These are phyloP conservation scores for Cercis canadensis DNA, from an alignment of 306 rosid species.

Conservation along the genomic window DNA sequence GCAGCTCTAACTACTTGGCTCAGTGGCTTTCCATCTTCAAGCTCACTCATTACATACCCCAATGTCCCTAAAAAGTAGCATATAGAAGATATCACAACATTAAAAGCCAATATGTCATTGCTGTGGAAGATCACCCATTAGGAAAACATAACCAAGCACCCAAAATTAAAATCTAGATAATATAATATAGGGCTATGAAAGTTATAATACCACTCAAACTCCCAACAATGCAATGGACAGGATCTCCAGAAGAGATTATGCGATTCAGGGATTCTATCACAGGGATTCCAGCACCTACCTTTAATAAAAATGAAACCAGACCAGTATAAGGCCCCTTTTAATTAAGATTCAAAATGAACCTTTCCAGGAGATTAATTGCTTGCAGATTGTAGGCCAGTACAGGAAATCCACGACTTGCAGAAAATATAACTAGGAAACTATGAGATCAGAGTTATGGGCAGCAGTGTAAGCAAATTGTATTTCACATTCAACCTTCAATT, in stretches of 20 bases:
- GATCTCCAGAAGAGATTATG: slow-evolving; percentile 82
- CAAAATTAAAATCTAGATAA: slow-evolving; percentile 6
- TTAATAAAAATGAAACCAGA: slow-evolving; percentile 38
- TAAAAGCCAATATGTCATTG: slow-evolving; percentile 12
- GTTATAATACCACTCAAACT: slow-evolving; percentile 84
- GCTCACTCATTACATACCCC: slow-evolving; percentile 92
- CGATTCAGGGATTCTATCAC: slow-evolving; percentile 86
- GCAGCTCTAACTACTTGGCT: slow-evolving; percentile 90
- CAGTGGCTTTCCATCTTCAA: slow-evolving; percentile 87
- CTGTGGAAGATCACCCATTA: slow-evolving; percentile 9
- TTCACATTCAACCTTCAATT: neutral
- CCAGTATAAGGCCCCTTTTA: slow-evolving; percentile 24
- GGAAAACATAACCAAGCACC: slow-evolving; percentile 21
- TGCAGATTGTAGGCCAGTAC: slow-evolving; percentile 22
- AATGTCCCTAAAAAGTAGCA: slow-evolving; percentile 71
- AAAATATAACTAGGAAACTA: slow-evolving; percentile 13
- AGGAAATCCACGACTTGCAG: slow-evolving; percentile 18
- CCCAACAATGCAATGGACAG: slow-evolving; percentile 73
- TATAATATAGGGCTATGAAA: neutral
- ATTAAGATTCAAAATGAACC: neutral
- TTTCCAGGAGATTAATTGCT: slow-evolving; percentile 9
- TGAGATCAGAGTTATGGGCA: slow-evolving; percentile 28
- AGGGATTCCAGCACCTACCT: slow-evolving; percentile 99
- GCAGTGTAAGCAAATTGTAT: slow-evolving; percentile 23
- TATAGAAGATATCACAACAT: slow-evolving; percentile 26